Conservation (phyloP, 1,284 basidiomycete species). For the Ganoderma lingzhi region DNA sequence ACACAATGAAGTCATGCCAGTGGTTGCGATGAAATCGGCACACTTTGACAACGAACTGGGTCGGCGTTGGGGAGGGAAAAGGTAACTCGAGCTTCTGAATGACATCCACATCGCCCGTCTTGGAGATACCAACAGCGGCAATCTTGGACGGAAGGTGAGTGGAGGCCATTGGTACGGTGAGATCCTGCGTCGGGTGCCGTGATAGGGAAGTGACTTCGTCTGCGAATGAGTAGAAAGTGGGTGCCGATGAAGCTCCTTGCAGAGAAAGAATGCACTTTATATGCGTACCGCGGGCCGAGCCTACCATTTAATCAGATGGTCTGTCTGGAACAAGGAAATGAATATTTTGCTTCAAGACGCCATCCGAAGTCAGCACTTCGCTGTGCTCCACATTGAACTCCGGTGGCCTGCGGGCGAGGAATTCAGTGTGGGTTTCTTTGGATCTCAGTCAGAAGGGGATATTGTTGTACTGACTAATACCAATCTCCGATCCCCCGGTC, state of each 20-base stretch:
- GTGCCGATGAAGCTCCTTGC: too few relatives aligned
- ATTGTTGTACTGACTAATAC: neutral
- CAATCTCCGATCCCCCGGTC: neutral
- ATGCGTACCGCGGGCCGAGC: neutral
- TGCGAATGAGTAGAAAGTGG: too few relatives aligned
- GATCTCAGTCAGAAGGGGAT: neutral
- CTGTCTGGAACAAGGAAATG: neutral
- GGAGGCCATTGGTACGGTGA: slow-evolving; percentile 45
- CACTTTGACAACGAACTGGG: slow-evolving; percentile 86
- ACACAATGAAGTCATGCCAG: neutral
- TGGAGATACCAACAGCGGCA: slow-evolving; percentile 63
- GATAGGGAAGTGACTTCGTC: too few relatives aligned
- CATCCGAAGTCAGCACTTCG: neutral
- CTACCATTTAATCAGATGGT: neutral
- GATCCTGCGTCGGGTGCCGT: neutral
- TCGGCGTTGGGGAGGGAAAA: slow-evolving; percentile 66
- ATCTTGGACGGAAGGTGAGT: slow-evolving; percentile 53
- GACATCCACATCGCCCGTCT: slow-evolving; percentile 81
- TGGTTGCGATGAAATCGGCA: slow-evolving; percentile 12
- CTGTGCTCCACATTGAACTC: neutral
- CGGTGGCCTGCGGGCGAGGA: neutral
- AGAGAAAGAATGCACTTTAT: neutral
- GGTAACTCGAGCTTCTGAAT: slow-evolving; percentile 71
- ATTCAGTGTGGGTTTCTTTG: neutral
- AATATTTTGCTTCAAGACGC: too few relatives aligned